phyloP scores from a whole-genome alignment of 306 rosid genomes.

The Cicer chorassanicum region DNA sequence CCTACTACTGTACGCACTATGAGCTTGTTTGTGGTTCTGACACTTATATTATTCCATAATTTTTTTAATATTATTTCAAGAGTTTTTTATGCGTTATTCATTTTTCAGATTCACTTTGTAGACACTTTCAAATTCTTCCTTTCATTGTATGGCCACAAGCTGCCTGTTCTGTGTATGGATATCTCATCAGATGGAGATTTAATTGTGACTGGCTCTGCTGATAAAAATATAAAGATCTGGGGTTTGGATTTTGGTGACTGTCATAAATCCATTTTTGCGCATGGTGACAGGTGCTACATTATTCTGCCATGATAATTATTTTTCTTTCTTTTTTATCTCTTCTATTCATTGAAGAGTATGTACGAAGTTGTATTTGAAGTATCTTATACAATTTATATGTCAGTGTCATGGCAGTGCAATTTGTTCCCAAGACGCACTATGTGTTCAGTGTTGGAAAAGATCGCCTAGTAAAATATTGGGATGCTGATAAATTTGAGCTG shows the following conservation, averaged over 20 bases:
- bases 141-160: constrained; percentile 87
- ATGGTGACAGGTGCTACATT: constrained; percentile 75
- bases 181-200: constrained; percentile 93
- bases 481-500: constrained; percentile 93
- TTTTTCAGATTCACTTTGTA: constrained; percentile 74
- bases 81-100: constrained; percentile 32
- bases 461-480: constrained; percentile 86
- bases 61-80: not conserved
- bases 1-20: not conserved
- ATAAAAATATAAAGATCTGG: constrained; percentile 96
- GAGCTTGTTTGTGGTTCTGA: not conserved
- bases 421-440: constrained; percentile 85
- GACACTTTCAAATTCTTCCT: constrained; percentile 84
- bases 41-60: constrained; percentile 27
- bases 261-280: constrained; percentile 93
- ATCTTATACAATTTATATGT: constrained; percentile 46
- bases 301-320: constrained; percentile 16
- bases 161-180: constrained; percentile 96
- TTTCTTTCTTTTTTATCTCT: constrained; percentile 6
- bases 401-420: constrained; percentile 90
- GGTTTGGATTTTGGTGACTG: constrained; percentile 97
- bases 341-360: constrained; percentile 11
- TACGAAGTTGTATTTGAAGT: constrained; percentile 27
- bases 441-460: constrained; percentile 93
- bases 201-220: constrained; percentile 93